Evolutionary conservation across 148 eudicot genomes (phyloP).

Genomic region (Silene uniflora): DNA sequence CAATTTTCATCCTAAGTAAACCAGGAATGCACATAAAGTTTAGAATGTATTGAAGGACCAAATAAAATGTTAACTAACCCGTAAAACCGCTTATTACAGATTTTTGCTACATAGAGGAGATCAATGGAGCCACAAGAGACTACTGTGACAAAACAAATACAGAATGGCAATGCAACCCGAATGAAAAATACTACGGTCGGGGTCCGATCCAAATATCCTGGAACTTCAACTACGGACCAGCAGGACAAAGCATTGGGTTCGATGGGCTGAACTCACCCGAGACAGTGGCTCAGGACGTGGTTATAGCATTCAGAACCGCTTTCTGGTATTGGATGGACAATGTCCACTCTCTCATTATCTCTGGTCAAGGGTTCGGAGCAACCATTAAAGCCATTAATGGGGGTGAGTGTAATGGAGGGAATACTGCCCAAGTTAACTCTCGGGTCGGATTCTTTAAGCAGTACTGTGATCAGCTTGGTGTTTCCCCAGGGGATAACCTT

Average conservation of each 20-base stretch:
- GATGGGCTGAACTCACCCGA: constrained; percentile 43
- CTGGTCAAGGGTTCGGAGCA: constrained; percentile 34
- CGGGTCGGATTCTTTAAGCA: constrained; percentile 32
- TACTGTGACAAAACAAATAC: constrained; percentile 39
- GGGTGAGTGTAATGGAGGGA: constrained; percentile 30
- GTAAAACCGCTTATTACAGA: constrained; percentile 22
- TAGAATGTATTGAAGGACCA: too few species aligned
- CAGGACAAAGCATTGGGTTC: constrained; percentile 41
- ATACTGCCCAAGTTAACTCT: constrained; percentile 25
- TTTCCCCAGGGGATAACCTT: constrained; percentile 35
- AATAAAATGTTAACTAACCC: neutral
- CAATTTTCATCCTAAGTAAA: neutral
- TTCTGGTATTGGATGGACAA: constrained; percentile 48
- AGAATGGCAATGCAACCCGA: constrained; percentile 36
- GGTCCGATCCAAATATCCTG: constrained; percentile 45
- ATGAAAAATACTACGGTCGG: constrained; percentile 33
- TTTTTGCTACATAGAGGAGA: constrained; percentile 53
- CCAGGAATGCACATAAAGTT: too few species aligned
- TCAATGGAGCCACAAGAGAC: constrained; percentile 36
- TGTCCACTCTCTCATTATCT: constrained; percentile 26
- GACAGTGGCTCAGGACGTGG: constrained; percentile 31
- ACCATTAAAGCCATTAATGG: constrained; percentile 38
- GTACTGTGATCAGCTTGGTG: constrained; percentile 41
- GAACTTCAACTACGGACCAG: constrained; percentile 49
- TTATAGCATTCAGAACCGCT: constrained; percentile 34